Base-by-base conservation (phyloP, 2,329 filamentous ascomycete species). In the Sporothrix pseudoabietina region DNA sequence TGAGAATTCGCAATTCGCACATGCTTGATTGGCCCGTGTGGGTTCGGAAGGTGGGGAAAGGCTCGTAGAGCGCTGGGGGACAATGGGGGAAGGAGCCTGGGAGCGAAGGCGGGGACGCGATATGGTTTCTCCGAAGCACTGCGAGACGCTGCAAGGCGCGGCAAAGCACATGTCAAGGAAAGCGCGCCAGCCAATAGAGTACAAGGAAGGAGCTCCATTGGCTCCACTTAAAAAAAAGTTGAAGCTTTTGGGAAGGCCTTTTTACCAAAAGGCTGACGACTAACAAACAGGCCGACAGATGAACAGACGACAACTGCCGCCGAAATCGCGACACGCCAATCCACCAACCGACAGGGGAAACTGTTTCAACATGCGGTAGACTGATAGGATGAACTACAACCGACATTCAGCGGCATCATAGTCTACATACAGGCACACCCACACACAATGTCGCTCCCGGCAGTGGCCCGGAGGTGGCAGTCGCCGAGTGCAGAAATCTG, bases 1-100 rank as follows among this genome's bases (percentile, higher is more conserved):
- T 76, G 75, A 75, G 75, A 73, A 71, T 72, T 72, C 66, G 59
- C 72, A 74, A 76, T 76, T 76, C 74, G 75, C 76, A 75, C 71
- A 49, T 68, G 70, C 68, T 57, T 76, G 76, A 76, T 76, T 76
- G 76, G 76, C 54, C 69, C 41, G 65, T 52, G 70, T 44, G 41
- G 44, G 72, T 55, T 54, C 26, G 49, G 71, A n/a, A 44, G 71
- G 65, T 49, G 70, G 57, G 57, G 57, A 30, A 55, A 41, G 4
- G 39, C 30, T 66, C 61, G 61, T 39, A 47, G 61, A 66, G 39
- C 22, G 59, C 54, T 66, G 10, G 65, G 6, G 22, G 54, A 55
- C 35, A 72, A 39, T 57, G 26, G 61, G 61, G 71, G 44, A 44
- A 63, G 26, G 47, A 49, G 44, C 44, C 44, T 16, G 10, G 65